Evolutionary conservation across 108 stramenopile genomes (phyloP), one percentile per base, ranked within the genome.

Genomic region (Phaeodactylum tricornutum): DNA sequence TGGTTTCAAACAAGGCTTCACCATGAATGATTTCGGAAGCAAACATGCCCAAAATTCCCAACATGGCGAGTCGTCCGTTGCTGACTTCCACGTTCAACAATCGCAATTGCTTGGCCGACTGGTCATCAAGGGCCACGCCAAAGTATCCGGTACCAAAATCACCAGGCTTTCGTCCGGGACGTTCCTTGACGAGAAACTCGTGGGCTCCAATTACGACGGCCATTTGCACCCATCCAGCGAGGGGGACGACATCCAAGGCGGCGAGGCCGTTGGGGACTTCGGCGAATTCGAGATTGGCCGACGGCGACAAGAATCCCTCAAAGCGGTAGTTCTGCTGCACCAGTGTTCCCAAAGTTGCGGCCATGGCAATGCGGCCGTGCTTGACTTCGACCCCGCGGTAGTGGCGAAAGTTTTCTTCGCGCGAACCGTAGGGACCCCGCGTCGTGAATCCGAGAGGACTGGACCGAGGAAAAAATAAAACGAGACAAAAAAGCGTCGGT

Each of bases 11-110:
- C 33, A 34, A 34, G 9, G 33, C 33, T 34, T 34, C 33, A 11
- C 33, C 33, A 14, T 34, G 33, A 34, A 34, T 34, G 14, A 9
- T 34, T 34, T 34, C 33, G 33, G 33, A 34, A 34, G 33, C 33
- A 4, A 88, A 50, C 70, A 88, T 81, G 38, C 79, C 79, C 20
- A 84, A 64, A 48, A 88, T 84, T 43, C 82, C 87, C 35, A 88
- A 47, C 77, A 72, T 70, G 17, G 87, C 87, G 43, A 81, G 53
- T 23, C 85, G 60, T 40, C 85, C 85, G 44, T 87, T 82, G 71
- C 80, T 83, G 61, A 81, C 62, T 33, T 87, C 85, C 6, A 53
- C 51, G 32, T 40, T 53, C 21, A 53, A 37, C 9, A 38, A 15
- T 15, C 58, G 47, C 12, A 59, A 22, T 29, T 68, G 47, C 27